These are phyloP conservation scores for Hymenoscyphus albidus DNA, from an alignment of 2,329 filamentous ascomycete species.

Conservation along the genomic window DNA sequence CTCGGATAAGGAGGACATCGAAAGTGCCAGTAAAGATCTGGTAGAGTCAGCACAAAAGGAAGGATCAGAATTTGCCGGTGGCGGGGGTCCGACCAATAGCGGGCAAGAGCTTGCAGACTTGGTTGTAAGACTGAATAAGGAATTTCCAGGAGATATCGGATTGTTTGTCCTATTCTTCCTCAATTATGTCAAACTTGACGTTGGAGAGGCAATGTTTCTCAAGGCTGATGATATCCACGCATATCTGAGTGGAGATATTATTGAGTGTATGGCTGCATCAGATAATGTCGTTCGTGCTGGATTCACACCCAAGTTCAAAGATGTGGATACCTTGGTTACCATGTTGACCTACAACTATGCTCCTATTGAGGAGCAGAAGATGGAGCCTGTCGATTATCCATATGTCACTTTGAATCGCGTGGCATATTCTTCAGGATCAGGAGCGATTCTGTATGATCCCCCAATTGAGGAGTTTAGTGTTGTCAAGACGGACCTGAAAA, in stretches of 20 bases:
- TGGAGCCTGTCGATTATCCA: conserved; percentile 79
- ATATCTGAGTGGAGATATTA: conserved; percentile 88
- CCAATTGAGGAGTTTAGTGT: conserved; percentile 97
- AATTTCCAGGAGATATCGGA: conserved; percentile 88
- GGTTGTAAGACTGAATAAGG: conserved; percentile 69
- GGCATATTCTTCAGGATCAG: conserved; percentile 74
- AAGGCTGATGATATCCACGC: conserved; percentile 97
- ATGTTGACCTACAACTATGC: conserved; percentile 97
- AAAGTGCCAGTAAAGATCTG: conserved; percentile 62
- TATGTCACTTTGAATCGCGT: conserved; percentile 78
- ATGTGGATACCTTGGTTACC: conserved; percentile 79
- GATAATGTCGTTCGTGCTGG: conserved; percentile 98
- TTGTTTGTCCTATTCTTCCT: conserved; percentile 96
- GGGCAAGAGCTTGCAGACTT: conserved; percentile 73
- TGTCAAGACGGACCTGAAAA: conserved; percentile 71
- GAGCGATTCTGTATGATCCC: conserved; percentile 78
- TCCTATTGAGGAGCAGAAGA: conserved; percentile 92
- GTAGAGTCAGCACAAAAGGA: conserved; percentile 66
- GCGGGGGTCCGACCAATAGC: conserved; percentile 62
- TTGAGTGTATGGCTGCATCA: conserved; percentile 98
- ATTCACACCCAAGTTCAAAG: conserved; percentile 98
- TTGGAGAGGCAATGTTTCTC: conserved; percentile 93
- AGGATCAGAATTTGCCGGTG: conserved; percentile 69
- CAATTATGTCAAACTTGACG: conserved; percentile 83
- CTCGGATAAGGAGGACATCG: conserved; percentile 62